Evolutionary conservation across 192 early-diverging fungal species (phyloP).

Genomic region (Umbelopsis sp.): DNA sequence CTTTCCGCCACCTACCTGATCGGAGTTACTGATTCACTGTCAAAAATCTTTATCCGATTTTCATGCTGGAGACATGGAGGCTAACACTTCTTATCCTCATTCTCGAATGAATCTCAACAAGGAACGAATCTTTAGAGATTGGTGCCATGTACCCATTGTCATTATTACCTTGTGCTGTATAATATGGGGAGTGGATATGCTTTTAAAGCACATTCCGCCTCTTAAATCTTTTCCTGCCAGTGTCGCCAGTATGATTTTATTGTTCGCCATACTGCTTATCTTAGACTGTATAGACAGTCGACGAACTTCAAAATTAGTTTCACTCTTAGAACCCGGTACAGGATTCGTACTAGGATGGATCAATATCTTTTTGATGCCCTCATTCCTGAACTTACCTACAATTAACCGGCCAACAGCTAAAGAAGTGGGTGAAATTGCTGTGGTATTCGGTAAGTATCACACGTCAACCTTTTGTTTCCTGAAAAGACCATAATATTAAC

Average conservation of each 20-base stretch:
- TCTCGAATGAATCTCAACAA: background rate
- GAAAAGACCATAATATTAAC: background rate
- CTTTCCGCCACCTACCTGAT: no score
- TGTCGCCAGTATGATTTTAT: slow-evolving; percentile 21
- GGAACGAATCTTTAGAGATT: slow-evolving; percentile 1
- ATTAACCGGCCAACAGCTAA: background rate
- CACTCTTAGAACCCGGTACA: slow-evolving; percentile 2
- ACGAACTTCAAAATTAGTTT: slow-evolving; percentile 6
- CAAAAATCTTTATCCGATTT: no score
- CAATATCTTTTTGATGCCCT: slow-evolving; percentile 14
- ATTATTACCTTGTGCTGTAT: background rate
- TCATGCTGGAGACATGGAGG: no score
- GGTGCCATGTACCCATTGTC: background rate
- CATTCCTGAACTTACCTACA: slow-evolving; percentile 13
- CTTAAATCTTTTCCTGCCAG: slow-evolving; percentile 14
- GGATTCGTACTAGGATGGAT: slow-evolving; percentile 18
- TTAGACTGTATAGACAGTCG: background rate
- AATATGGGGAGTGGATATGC: slow-evolving; percentile 7
- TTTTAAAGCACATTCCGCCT: slow-evolving; percentile 11
- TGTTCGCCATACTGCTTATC: slow-evolving; percentile 5
- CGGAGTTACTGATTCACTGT: no score
- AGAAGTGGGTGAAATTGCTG: slow-evolving; percentile 21
- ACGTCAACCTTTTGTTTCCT: background rate
- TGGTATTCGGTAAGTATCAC: slow-evolving; percentile 1
- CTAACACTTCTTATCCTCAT: background rate